Base-by-base conservation (phyloP, 106 monocot genomes). In the Acanthochlamys bracteata region DNA sequence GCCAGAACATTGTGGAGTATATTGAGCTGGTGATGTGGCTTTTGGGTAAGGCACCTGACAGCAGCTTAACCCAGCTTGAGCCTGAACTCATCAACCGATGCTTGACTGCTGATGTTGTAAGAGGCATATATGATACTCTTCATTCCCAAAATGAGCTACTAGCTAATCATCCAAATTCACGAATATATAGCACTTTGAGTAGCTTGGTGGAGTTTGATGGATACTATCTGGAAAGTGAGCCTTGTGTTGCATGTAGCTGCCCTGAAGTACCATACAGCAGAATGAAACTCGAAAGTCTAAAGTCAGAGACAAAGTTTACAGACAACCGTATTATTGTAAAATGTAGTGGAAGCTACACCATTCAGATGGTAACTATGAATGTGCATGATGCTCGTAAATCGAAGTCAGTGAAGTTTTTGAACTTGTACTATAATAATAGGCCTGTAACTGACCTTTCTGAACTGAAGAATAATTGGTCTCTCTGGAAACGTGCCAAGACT, bases 161-260 rank as follows among this genome's bases (percentile, higher is more conserved):
- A 69, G 98, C 98, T 59, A 98, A 98, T 76, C 98, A 98, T 74
- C 98, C 92, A 66, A 98, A 98, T 74, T 98, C 98, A 39, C 85
- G 83, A 43, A 92, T 98, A 62, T 98, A 98, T 55, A 89, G 74
- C 71, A 92, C 92, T 42, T 66, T 98, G 42, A 83, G 85, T 71
- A 68, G 80, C 41, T 78, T 98, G 68, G 92, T 98, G 43, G 98
- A 98, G 46, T 98, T 92, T 85, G 98, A 98, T 73, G 98, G 98
- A 19, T 98, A 92, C 65, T 98, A 89, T 69, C 85, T 98, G 49
- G 98, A 98, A 76, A 98, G 92, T 73, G 98, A 98, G 72, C 98
- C 98, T 33, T 98, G 98, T 73, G 88, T 98, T 26, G 78, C 85
- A 41, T 98, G 98, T 60, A 98, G 98, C 66, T 98, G 98, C 53